phyloP scores from a whole-genome alignment of 2,329 filamentous ascomycete species.

The Xylariaceae sp. region DNA sequence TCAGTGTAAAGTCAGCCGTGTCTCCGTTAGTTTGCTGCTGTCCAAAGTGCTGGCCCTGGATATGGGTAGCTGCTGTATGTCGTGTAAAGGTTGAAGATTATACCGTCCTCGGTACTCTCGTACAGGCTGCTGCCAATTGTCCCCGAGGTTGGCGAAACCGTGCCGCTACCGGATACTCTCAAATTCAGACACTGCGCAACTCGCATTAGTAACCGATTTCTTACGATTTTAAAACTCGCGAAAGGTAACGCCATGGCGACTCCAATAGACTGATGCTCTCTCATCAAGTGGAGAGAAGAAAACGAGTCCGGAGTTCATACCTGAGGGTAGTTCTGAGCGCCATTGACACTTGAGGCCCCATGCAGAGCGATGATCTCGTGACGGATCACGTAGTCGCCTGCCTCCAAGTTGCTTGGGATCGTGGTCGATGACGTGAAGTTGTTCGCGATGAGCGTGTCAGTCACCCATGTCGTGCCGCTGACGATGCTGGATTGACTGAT shows the following conservation, averaged over 20 bases:
- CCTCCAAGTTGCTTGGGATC: constrained; percentile 39
- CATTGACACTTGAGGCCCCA: constrained; percentile 31
- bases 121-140: constrained; percentile 29
- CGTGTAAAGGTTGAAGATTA: constrained; percentile 23
- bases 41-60: constrained; percentile 24
- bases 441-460: constrained; percentile 44
- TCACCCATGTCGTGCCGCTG: constrained; percentile 46
- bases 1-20: too few species aligned
- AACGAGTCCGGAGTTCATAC: not conserved
- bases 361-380: constrained; percentile 50
- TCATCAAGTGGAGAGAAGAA: too few species aligned
- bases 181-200: constrained; percentile 40
- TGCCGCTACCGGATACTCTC: constrained; percentile 35
- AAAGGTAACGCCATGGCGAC: too few species aligned
- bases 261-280: too few species aligned
- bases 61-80: constrained; percentile 22
- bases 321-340: constrained; percentile 38
- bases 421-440: constrained; percentile 39
- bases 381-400: constrained; percentile 47
- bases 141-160: constrained; percentile 25
- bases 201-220: not conserved
- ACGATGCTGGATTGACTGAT: constrained; percentile 49
- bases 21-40: constrained; percentile 18
- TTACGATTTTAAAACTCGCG: not conserved
- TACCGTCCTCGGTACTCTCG: constrained; percentile 26